Evolutionary conservation across 2,329 filamentous ascomycete genomes (phyloP), one percentile per base, ranked within the genome.

Genomic region (Aspergillus aculeatus): DNA sequence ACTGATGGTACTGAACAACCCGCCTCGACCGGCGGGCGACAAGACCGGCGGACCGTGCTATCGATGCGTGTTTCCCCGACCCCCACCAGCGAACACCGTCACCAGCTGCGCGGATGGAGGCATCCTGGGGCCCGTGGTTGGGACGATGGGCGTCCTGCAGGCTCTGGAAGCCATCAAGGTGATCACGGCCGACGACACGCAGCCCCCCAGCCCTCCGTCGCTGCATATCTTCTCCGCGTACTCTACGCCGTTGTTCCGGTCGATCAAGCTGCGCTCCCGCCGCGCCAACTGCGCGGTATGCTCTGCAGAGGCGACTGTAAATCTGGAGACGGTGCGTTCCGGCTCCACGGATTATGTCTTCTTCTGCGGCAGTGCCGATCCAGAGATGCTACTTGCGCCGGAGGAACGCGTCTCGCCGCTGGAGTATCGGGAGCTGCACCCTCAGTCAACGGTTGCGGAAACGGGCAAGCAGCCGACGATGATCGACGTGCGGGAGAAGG

Each of bases 41-140:
- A 57, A 72, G 2, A 70, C 77, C 0, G 88, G 89, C 35, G 90
- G 92, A 0, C 93, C 94, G 0, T 99, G 95, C 75, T 99, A 99
- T 76, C 84, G 95, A 47, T 99, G 95, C 71, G 85, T 98, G 12
- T 99, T 96, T 68, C 93, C 92, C 0, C 89, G 84, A 41, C 93
- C 95, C 0, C 93, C 95, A 0, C 92, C 94, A 0, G 85, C 91
- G 0, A 90, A 90, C 47, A 92, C 86, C 58, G 89, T 97, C 0
- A 82, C 91, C 1, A 92, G 89, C 61, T 99, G 95, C 70, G 92
- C 93, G 47, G 95, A 99, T 73, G 94, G 93, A 10, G 95, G 95
- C 0, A 92, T 99, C 9, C 70, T 99, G 1, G 95, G 95, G 0
- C 93, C 95, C 0, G 92, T 97, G 0, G 95, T 99, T 0, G 95